Percentiles rank a stretch among this genome's conserved stretches.
Evolutionary conservation across 768 basidiomycete species (phyloP).

Genomic region (Lyophyllum semitale): DNA sequence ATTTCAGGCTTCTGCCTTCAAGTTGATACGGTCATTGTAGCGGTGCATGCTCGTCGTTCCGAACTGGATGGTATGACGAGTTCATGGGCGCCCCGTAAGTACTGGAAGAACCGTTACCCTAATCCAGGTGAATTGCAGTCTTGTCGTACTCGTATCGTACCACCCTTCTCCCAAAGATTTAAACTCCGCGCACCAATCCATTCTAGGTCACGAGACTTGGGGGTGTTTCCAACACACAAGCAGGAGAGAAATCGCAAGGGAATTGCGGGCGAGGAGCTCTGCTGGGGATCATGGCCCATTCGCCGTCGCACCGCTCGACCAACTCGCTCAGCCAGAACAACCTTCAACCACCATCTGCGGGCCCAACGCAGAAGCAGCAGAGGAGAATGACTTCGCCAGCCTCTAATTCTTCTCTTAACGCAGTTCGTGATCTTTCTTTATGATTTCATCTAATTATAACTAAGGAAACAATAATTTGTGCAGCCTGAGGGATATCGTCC

Average conservation of each 20-base stretch:
- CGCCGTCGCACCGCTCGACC: slow-evolving; percentile 22
- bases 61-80: slow-evolving; percentile 12
- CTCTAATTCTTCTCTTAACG: slow-evolving; percentile 18
- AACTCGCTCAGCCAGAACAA: slow-evolving; percentile 21
- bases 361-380: slow-evolving; percentile 19
- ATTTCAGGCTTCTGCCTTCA: background rate
- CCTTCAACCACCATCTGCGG: slow-evolving; percentile 16
- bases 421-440: slow-evolving; percentile 14
- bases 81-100: background rate
- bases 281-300: slow-evolving; percentile 20
- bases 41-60: slow-evolving; percentile 16
- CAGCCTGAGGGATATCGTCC: slow-evolving; percentile 43
- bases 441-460: background rate
- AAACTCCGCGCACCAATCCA: background rate
- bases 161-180: background rate
- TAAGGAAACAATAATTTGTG: background rate
- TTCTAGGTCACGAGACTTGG: background rate
- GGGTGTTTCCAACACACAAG: background rate
- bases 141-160: no score
- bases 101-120: slow-evolving; percentile 12
- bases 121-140: no score
- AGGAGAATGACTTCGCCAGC: slow-evolving; percentile 29
- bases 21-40: background rate
- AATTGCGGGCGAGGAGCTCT: slow-evolving; percentile 9
- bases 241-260: background rate